Base-by-base conservation (phyloP, 805 yeast species). In the Suhomyces sp. region DNA sequence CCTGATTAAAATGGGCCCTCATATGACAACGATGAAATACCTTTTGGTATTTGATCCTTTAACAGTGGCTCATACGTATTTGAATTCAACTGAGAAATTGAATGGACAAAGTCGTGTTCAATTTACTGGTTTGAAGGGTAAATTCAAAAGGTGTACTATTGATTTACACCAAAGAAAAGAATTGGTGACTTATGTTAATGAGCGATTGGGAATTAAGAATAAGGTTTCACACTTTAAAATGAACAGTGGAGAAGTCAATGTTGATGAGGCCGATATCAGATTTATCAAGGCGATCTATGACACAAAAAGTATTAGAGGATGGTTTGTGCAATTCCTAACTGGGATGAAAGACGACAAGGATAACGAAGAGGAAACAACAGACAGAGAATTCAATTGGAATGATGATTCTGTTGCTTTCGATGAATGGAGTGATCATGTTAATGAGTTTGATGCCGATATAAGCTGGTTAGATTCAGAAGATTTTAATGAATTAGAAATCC, bases 401-500 rank as follows among this genome's bases (percentile, higher is more conserved):
- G 19, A 30, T 11, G 13, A 20, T 4, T 19, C 21, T 3, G 17
- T 12, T 5, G 20, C 28, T 23, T 20, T 29, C 25, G 25, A 27
- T 12, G 35, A 33, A 10, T 59, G 64, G 63, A 28, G 48, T 13
- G 49, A 51, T 25, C 48, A 42, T 32, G 43, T 48, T 30, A 56
- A 52, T n/a, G 47, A 46, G 5, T 51, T 45, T 23, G 65, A 59
- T 12, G 50, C 47, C 11, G 66, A 64, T 38, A 47, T 47, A 24
- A 53, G 65, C 44, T 88, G 96, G 96, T 66, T 77, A 31, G 95
- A 88, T 50, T 59, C 67, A 15, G 83, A 83, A 38, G 96, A 88
- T 53, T 88, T 76, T 47, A 63, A 76, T 8, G 96, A 88, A 47
- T 51, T 88, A 27, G 85, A 83, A 40, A 62, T 70, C 31, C 53